Evolutionary conservation across 768 basidiomycete species (phyloP), one percentile per base, ranked within the genome.

Genomic region (Agaricus sinodeliciosus): DNA sequence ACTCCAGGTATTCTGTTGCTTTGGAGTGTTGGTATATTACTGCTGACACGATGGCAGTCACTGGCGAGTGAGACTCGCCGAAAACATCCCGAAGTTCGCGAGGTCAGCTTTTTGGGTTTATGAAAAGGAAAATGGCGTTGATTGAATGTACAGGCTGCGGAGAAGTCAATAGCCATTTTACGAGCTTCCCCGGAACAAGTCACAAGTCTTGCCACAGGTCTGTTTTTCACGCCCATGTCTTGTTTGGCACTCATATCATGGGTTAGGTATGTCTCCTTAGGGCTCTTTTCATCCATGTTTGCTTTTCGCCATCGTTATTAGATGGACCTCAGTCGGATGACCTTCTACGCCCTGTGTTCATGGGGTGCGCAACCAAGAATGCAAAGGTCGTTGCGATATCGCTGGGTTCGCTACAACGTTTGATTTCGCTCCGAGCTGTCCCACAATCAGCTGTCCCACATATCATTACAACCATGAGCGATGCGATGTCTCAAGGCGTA

Each of bases 301-400:
- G 4, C 31, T 42, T 4, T 27, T 41, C 27, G 31, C 13, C 11
- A 57, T 34, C 25, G 15, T 15, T 11, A 8, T 28, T 42, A 90
- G 85, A 89, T 76, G 82, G 84, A 3, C 81, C 85, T 8, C 86
- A 90, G 66, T 84, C 90, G 1, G 82, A 87, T 42, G 87, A 87
- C 55, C 76, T 96, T 22, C 76, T 95, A 16, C 75, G 81, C 44
- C 95, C 95, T 0, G 84, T 97, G 1, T 92, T 94, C 62, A 90
- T 95, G 84, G 93, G 93, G 44, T 94, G 93, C 59, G 84, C 87
- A 26, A 96, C 92, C 3, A 91, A 87, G 69, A 92, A 92, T 60
- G 83, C 89, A 1, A 98, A 98, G 76, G 88, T 97, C 49, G 85
- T 97, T 42, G 88, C 90, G 0, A 93, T 97, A 58, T 88, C 90